Percentiles rank a stretch among this genome's conserved stretches.
phyloP scores from a whole-genome alignment of 306 rosid genomes.

The Vigna unguiculata region DNA sequence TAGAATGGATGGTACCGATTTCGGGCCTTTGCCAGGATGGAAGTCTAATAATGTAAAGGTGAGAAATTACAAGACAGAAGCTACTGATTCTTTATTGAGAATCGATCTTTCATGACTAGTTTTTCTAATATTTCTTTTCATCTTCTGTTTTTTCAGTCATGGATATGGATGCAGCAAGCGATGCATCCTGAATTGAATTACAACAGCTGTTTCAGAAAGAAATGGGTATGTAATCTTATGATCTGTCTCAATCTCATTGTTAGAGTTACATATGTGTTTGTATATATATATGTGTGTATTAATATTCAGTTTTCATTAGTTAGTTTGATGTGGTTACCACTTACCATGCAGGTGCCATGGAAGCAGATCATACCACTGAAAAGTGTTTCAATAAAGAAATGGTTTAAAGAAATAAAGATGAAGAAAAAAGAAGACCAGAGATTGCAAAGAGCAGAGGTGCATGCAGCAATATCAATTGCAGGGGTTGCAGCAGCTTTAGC shows the following conservation, averaged over 20 bases:
- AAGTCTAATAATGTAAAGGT: conserved; percentile 91
- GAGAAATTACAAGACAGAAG: neutral
- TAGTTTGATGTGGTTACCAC: conserved; percentile 2
- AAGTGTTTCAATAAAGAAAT: conserved; percentile 80
- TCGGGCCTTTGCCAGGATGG: conserved; percentile 71
- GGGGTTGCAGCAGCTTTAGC: conserved; percentile 98
- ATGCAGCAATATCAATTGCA: conserved; percentile 91
- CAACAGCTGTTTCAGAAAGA: conserved; percentile 75
- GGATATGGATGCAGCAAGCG: conserved; percentile 99
- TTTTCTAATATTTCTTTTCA: neutral
- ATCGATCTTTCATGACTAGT: neutral
- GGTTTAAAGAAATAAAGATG: conserved; percentile 81
- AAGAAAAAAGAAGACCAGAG: conserved; percentile 79
- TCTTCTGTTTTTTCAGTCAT: conserved; percentile 61
- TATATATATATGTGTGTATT: neutral
- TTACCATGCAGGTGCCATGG: conserved; percentile 79
- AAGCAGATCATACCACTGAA: conserved; percentile 72
- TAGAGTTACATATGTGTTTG: neutral
- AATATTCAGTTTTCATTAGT: conserved; percentile 1
- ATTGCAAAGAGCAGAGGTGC: conserved; percentile 84
- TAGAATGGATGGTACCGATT: conserved; percentile 68
- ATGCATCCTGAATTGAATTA: conserved; percentile 98
- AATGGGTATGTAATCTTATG: conserved; percentile 67
- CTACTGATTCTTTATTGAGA: neutral
- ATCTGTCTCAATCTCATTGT: neutral